Evolutionary conservation across 768 basidiomycete genomes (phyloP).

Genomic region (Ephemerocybe angulata): DNA sequence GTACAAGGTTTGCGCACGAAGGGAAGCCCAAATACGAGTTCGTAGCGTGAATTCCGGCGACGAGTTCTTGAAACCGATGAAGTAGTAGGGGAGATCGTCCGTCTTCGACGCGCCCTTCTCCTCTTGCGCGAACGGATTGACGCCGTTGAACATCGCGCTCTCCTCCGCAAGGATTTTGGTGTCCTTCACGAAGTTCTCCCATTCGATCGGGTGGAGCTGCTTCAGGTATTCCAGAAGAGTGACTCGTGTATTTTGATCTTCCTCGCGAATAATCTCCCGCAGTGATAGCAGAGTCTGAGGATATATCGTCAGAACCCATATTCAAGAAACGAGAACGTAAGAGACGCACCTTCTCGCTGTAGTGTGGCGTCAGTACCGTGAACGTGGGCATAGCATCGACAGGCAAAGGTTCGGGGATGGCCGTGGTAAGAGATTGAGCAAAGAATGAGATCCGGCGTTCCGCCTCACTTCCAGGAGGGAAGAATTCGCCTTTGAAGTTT

Average conservation of each 20-base stretch:
- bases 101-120: conserved; percentile 84
- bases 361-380: conserved; percentile 97
- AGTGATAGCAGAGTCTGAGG: conserved; percentile 86
- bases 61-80: conserved; percentile 98
- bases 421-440: conserved; percentile 95
- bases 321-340: background rate
- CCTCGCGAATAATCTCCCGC: conserved; percentile 97
- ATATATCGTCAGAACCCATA: conserved; percentile 8
- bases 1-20: conserved; percentile 97
- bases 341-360: conserved; percentile 83
- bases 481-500: conserved; percentile 77
- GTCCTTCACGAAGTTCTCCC: conserved; percentile 99
- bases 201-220: conserved; percentile 95
- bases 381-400: conserved; percentile 99
- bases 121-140: conserved; percentile 59
- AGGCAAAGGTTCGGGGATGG: conserved; percentile 87
- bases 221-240: conserved; percentile 97
- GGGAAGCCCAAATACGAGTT: conserved; percentile 98
- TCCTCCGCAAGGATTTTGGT: conserved; percentile 99
- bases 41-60: conserved; percentile 98
- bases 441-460: conserved; percentile 99
- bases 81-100: conserved; percentile 96
- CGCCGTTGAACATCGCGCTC: conserved; percentile 78
- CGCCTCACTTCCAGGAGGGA: conserved; percentile 92
- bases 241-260: conserved; percentile 95